These are phyloP conservation scores for Mycena floridula DNA, from an alignment of 768 basidiomycete species.

Conservation along the genomic window DNA sequence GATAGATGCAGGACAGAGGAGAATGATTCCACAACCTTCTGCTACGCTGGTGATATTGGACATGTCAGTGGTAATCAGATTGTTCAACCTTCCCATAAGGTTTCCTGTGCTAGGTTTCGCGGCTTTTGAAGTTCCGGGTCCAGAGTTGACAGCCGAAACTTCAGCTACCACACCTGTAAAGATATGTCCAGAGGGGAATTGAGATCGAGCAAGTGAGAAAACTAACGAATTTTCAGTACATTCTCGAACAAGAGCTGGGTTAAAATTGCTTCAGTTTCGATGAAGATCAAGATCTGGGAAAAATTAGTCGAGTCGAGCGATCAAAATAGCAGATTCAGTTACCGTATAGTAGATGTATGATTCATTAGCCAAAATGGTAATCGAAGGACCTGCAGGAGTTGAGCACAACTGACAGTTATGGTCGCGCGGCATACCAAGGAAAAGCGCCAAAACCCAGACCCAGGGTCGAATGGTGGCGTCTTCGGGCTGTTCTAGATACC, in stretches of 20 bases:
- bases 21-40: not conserved
- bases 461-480: conserved; percentile 51
- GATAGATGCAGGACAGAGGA: conserved; percentile 1
- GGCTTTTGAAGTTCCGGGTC: no score
- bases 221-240: conserved; percentile 29
- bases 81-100: conserved; percentile 51
- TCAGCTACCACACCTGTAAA: no score
- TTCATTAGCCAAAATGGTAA: conserved; percentile 47
- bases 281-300: conserved; percentile 4
- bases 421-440: no score
- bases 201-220: no score
- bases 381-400: conserved; percentile 42
- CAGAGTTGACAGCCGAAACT: no score
- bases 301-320: not conserved
- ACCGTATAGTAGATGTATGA: conserved; percentile 1
- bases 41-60: conserved; percentile 1
- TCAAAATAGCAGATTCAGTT: no score
- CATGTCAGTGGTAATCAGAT: conserved; percentile 48
- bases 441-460: conserved; percentile 56
- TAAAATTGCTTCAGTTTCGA: conserved; percentile 16
- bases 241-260: conserved; percentile 21
- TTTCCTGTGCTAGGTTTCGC: conserved; percentile 12
- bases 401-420: no score
- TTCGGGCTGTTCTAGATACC: conserved; percentile 8
- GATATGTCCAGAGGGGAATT: no score